Percentiles rank a stretch among this genome's conserved stretches.
Conservation (phyloP, 2,329 filamentous ascomycete genomes). For the Penicillium glabrum region DNA sequence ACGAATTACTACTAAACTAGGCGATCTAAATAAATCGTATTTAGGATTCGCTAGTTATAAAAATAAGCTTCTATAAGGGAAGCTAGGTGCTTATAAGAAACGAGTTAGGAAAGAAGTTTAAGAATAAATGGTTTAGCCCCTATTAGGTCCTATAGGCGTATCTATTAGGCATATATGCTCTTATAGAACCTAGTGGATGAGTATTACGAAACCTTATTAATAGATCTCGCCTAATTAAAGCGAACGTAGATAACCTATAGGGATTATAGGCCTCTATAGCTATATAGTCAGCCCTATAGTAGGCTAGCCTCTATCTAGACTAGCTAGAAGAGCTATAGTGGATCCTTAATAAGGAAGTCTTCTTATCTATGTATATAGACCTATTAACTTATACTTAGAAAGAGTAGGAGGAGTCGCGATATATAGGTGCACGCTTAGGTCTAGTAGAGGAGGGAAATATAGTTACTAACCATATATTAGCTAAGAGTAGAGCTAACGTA, state of each 20-base stretch:
- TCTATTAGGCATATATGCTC: slow-evolving; percentile 3
- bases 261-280: background rate
- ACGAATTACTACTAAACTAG: background rate
- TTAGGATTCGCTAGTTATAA: background rate
- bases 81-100: slow-evolving; percentile 6
- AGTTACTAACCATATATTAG: background rate
- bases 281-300: background rate
- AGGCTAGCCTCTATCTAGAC: background rate
- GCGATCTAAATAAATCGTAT: background rate
- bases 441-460: background rate
- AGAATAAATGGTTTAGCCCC: slow-evolving; percentile 11
- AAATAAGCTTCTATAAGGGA: background rate
- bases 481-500: no score
- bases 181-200: background rate
- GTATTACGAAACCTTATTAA: background rate
- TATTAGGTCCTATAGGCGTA: slow-evolving; percentile 3
- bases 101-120: slow-evolving; percentile 6
- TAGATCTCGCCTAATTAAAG: background rate
- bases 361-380: background rate
- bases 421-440: background rate
- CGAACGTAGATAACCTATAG: background rate
- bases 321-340: background rate
- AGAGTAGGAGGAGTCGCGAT: background rate
- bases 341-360: background rate
- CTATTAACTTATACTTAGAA: background rate